Base-by-base conservation (phyloP, 2,329 filamentous ascomycete genomes). In the Sarocladium kiliense region DNA sequence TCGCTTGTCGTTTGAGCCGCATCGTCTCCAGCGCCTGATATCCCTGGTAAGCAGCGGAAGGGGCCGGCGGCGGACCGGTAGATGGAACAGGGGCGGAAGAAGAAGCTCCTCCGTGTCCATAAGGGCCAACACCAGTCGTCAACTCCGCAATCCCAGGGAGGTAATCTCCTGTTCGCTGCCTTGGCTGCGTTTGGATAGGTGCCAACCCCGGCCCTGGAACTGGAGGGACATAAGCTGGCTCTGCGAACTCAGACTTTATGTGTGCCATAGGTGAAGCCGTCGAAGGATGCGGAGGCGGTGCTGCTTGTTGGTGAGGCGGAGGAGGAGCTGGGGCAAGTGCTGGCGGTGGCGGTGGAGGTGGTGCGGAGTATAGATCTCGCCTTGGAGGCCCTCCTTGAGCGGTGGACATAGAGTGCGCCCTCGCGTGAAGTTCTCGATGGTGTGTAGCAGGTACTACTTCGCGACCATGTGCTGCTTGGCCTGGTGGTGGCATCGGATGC, bases 111-210 rank as follows among this genome's bases (percentile, higher is more conserved):
- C 64, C 60, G 2, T 62, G 59, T 3, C 72, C 79, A 64, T 85
- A 86, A 1, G 81, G 80, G 59, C 78, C 83, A 30, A 85, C 73
- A 12, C 84, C 83, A 0, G 82, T 86, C 2, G 84, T 86, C 61
- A 87, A 74, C 64, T 87, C 83, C 34, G 80, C 78, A 16, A 87
- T 74, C 53, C 82, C 77, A 1, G 84, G 84, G n/a, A 87, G 70
- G 58, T 79, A 71, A 0, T 72, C 76, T 5, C 69, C 70, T n/a
- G 69, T 68, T 26, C 69, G 65, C 7, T 69, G 66, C 27, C 69
- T 69, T 54, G 66, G 65, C 59, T 71, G 71, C 16, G 69, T 70
- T 55, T 81, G 79, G 41, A 82, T 81, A n/a, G 79, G 80, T 4
- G 79, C 76, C 42, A 82, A 71, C 6, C 73, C 75, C 12, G 73